Evolutionary conservation across 768 basidiomycete genomes (phyloP).

Genomic region (Mycena metata): DNA sequence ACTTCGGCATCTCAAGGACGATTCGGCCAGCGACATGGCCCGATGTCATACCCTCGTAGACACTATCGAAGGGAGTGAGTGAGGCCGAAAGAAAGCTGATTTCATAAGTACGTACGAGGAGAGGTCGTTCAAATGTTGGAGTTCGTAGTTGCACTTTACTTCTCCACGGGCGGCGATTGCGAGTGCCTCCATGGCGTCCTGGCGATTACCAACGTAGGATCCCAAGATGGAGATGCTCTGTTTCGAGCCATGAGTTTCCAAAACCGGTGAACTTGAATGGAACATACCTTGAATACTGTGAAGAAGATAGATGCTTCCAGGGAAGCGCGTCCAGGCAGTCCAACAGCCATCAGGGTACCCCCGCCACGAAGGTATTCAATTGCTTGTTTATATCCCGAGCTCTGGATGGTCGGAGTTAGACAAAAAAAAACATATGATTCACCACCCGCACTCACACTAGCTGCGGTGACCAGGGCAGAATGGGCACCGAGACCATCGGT

Average conservation of each 20-base stretch:
- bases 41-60: conserved; percentile 21
- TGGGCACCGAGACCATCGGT: conserved; percentile 83
- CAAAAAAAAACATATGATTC: not conserved
- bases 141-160: conserved; percentile 21
- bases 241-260: not conserved
- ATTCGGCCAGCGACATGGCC: conserved; percentile 20
- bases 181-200: conserved; percentile 87
- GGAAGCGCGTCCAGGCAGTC: conserved; percentile 74
- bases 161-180: conserved; percentile 57
- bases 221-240: conserved; percentile 69
- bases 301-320: conserved; percentile 78
- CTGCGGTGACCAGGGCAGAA: conserved; percentile 72
- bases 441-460: conserved; percentile 50
- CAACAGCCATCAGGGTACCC: conserved; percentile 84
- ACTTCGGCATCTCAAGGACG: conserved; percentile 31
- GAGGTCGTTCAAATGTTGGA: conserved; percentile 8
- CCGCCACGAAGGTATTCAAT: conserved; percentile 81
- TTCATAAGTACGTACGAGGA: conserved; percentile 17
- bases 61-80: not conserved
- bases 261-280: too few species aligned
- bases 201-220: conserved; percentile 77
- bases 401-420: conserved; percentile 35
- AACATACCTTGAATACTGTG: conserved; percentile 70
- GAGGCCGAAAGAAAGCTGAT: not conserved
- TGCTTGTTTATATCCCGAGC: conserved; percentile 65